Percentiles rank a stretch among this genome's conserved stretches.
Conservation (phyloP, 2,329 filamentous ascomycete species). For the Exophiala aquamarina region DNA sequence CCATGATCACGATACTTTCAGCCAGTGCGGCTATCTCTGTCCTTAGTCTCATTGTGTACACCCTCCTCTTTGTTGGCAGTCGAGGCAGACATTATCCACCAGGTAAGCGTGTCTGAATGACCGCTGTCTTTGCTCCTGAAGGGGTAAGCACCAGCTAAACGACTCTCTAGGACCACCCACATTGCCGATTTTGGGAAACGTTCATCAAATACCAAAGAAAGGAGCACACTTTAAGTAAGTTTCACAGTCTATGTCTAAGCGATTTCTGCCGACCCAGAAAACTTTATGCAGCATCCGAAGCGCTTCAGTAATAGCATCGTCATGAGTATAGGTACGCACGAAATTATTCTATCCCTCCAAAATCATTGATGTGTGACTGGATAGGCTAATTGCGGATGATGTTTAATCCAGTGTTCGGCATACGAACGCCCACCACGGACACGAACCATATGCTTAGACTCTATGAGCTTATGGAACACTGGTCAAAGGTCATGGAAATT, state of each 20-base stretch:
- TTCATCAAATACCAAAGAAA: slow-evolving; percentile 35
- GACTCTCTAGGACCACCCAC: slow-evolving; percentile 38
- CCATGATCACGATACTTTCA: slow-evolving; percentile 46
- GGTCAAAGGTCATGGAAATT: slow-evolving; percentile 45
- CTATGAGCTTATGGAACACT: slow-evolving; percentile 45
- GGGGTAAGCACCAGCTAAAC: too few species aligned
- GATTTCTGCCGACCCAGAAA: slow-evolving; percentile 39
- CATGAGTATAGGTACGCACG: slow-evolving; percentile 44
- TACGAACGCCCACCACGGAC: slow-evolving; percentile 34
- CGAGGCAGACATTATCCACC: not conserved
- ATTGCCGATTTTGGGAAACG: slow-evolving; percentile 33
- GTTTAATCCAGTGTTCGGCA: slow-evolving; percentile 36
- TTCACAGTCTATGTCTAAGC: slow-evolving; percentile 43
- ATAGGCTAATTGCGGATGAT: too few species aligned
- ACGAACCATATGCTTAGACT: slow-evolving; percentile 39
- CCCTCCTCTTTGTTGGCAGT: not conserved
- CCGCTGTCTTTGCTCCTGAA: too few species aligned
- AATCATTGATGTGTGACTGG: too few species aligned
- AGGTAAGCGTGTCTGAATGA: too few species aligned
- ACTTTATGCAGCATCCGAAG: slow-evolving; percentile 50
- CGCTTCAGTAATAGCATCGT: slow-evolving; percentile 52
- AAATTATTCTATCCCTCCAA: too few species aligned
- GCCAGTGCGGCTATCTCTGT: slow-evolving; percentile 38
- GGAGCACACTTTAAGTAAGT: slow-evolving; percentile 37
- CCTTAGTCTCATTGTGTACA: not conserved